phyloP scores from a whole-genome alignment of 352 stramenopile species.

The Globisporangium acanthophoron region DNA sequence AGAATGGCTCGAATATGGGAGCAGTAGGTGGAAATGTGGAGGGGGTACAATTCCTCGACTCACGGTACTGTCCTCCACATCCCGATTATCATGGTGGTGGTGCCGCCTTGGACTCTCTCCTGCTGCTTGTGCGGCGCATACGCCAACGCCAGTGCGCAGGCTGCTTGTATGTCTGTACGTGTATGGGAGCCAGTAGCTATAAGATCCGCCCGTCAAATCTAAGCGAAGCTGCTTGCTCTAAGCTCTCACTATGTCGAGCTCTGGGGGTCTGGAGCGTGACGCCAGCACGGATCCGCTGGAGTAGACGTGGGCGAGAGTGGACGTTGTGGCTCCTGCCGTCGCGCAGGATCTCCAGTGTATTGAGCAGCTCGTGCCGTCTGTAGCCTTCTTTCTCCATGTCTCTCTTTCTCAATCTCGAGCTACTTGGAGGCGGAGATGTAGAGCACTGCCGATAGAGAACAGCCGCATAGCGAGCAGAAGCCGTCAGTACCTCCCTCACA shows the following conservation, averaged over 20 bases:
- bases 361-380: not conserved
- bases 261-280: not conserved
- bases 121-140: too few relatives aligned
- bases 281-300: not conserved
- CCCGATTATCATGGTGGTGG: too few relatives aligned
- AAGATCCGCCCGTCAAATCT: too few relatives aligned
- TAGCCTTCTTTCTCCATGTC: not conserved
- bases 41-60: not conserved
- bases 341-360: not conserved
- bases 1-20: not conserved
- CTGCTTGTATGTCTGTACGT: too few relatives aligned
- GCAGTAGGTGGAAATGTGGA: not conserved
- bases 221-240: too few relatives aligned
- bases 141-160: too few relatives aligned
- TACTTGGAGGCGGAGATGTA: slow-evolving; percentile 86
- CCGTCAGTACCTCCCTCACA: not conserved
- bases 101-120: too few relatives aligned
- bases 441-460: slow-evolving; percentile 35
- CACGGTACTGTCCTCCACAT: not conserved
- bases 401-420: not conserved
- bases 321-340: too few relatives aligned
- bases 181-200: too few relatives aligned
- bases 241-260: too few relatives aligned
- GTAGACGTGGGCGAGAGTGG: too few relatives aligned
- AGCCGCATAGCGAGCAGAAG: not conserved